Conservation (phyloP, 2,329 filamentous ascomycete genomes). For the Colletotrichum sidae region DNA sequence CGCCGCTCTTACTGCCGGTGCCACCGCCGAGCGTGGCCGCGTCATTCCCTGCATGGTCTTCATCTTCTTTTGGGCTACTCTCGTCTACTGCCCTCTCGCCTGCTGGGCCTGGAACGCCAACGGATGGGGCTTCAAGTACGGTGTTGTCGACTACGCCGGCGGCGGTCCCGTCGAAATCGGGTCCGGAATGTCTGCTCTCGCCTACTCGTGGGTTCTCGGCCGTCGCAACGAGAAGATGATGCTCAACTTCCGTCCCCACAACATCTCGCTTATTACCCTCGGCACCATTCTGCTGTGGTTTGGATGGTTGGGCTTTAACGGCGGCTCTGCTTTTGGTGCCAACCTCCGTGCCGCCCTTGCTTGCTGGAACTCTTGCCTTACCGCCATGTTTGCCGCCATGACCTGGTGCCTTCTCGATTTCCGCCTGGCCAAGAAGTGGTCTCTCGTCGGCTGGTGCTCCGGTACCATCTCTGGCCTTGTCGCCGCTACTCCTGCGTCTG, state of each 20-base stretch:
- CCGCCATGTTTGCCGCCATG: constrained; percentile 90
- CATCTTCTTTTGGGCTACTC: constrained; percentile 93
- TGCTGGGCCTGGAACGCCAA: constrained; percentile 98
- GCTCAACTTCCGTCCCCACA: constrained; percentile 99
- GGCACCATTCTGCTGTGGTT: constrained; percentile 98
- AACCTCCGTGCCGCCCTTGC: constrained; percentile 96
- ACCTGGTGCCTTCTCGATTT: constrained; percentile 97
- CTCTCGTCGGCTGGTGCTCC: constrained; percentile 79
- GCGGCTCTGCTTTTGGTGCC: constrained; percentile 91
- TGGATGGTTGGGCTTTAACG: constrained; percentile 99
- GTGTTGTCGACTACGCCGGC: constrained; percentile 95
- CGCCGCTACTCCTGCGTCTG: constrained; percentile 76
- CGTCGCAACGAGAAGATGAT: constrained; percentile 99
- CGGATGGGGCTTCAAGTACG: constrained; percentile 91
- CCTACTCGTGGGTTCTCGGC: constrained; percentile 95
- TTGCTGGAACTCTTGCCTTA: constrained; percentile 97
- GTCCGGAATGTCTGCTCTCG: constrained; percentile 91
- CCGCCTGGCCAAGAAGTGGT: constrained; percentile 95
- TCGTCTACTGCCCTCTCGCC: constrained; percentile 96
- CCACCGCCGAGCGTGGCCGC: constrained; percentile 93
- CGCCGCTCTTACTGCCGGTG: constrained; percentile 89
- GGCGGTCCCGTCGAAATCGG: constrained; percentile 97
- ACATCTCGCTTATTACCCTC: constrained; percentile 96
- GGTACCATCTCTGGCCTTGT: constrained; percentile 78
- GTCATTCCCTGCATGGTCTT: constrained; percentile 96